Percentiles rank a stretch among this genome's conserved stretches.
Conservation (phyloP, 176 grass and related monocot genomes). For the Calamus simplicifolius region DNA sequence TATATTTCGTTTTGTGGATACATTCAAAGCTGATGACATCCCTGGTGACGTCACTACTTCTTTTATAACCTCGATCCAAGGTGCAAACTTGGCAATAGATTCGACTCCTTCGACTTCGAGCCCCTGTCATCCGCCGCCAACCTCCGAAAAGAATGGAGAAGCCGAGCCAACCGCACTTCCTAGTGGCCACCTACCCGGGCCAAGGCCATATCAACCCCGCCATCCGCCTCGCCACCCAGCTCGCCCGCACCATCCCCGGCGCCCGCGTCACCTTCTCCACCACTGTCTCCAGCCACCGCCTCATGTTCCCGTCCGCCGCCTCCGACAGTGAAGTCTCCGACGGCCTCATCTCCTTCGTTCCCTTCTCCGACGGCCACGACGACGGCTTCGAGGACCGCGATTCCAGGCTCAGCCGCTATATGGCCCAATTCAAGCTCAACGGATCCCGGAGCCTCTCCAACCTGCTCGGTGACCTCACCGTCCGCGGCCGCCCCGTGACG, state of each 20-base stretch:
- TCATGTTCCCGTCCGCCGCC: slow-evolving; percentile 22
- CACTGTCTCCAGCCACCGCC: neutral
- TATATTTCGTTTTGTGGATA: too few species aligned
- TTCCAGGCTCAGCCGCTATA: too few species aligned
- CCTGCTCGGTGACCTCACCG: slow-evolving; percentile 10
- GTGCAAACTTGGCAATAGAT: too few species aligned
- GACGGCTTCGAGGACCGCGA: slow-evolving; percentile 22
- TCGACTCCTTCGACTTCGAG: too few species aligned
- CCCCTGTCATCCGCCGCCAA: too few species aligned
- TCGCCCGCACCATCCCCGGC: slow-evolving; percentile 9
- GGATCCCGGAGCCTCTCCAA: slow-evolving; percentile 10
- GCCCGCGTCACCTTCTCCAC: slow-evolving; percentile 23
- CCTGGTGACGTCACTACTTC: too few species aligned
- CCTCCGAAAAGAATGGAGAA: too few species aligned
- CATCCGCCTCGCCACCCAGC: slow-evolving; percentile 13
- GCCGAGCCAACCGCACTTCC: neutral
- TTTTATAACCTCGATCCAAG: too few species aligned
- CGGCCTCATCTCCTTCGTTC: slow-evolving; percentile 23
- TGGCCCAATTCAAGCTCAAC: neutral
- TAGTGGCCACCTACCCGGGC: slow-evolving; percentile 17
- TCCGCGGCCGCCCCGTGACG: slow-evolving; percentile 28
- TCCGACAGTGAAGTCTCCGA: slow-evolving; percentile 13
- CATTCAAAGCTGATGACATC: too few species aligned
- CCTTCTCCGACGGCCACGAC: slow-evolving; percentile 27
- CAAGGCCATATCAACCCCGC: slow-evolving; percentile 38